Evolutionary conservation across 176 grass and related monocot species (phyloP), one percentile per base, ranked within the genome.

Genomic region (Lolium rigidum): DNA sequence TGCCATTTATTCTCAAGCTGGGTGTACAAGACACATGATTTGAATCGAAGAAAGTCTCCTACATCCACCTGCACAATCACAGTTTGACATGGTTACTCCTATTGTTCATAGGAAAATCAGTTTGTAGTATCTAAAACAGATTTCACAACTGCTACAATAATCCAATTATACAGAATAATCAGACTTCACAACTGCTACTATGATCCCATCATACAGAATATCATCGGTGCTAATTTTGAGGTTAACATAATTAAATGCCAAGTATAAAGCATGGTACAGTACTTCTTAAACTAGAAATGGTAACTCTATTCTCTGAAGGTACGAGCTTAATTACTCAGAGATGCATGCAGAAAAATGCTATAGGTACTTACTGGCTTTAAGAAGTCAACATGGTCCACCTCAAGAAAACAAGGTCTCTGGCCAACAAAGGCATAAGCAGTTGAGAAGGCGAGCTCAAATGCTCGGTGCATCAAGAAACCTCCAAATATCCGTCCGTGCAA

Each of bases 371-470:
- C 97, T 12, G 92, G 94, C 84, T 96, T 99, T 79, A 99, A 85
- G 80, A 99, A 99, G 86, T 99, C 97, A 47, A 99, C 94, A 83
- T 96, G 97, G 77, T 99, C 97, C 1, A 99, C 94, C 87, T 99
- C 97, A 58, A 99, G 88, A 94, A 99, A 99, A 83, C 77, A 91
- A 21, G 92, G 97, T 88, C 85, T 87, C 77, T 88, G 90, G 22
- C 97, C 94, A 77, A 96, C 88, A 77, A 99, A 99, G 64, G 94
- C 97, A 73, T 99, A 99, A 2, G 90, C 97, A 84, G 97, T 96
- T 46, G 97, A 94, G 88, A 99, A 98, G 62, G 78, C 94, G 57
- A 96, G 90, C 82, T 99, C 97, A 87, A 96, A 99, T 44, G 97
- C 97, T 68, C 87, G 58, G 83, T 99, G 94, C 97, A 99, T 99